Conservation (phyloP, 1,139 yeast species). For the Geotrichum carabidarum region DNA sequence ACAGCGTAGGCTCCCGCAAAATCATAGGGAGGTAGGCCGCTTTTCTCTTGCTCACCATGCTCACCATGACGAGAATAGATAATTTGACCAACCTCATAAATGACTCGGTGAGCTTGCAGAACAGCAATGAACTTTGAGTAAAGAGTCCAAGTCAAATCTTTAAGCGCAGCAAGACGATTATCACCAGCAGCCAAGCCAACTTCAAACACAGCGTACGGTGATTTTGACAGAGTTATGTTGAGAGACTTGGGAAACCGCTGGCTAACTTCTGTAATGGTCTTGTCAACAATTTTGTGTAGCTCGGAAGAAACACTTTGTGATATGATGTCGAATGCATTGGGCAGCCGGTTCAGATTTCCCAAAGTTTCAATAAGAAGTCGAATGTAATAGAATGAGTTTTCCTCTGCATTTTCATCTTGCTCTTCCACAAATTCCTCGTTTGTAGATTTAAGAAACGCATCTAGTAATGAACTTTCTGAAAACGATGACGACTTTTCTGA, state of each 20-base stretch:
- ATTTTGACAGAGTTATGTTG: slow-evolving; percentile 5
- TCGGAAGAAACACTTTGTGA: slow-evolving; percentile 47
- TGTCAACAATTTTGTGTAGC: slow-evolving; percentile 50
- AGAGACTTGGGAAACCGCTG: slow-evolving; percentile 44
- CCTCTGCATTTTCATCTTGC: slow-evolving; percentile 34
- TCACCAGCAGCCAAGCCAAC: slow-evolving; percentile 39
- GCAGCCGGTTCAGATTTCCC: slow-evolving; percentile 57
- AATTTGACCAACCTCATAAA: slow-evolving; percentile 50
- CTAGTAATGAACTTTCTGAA: slow-evolving; percentile 35
- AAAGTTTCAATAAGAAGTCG: slow-evolving; percentile 55
- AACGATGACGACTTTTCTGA: slow-evolving; percentile 28
- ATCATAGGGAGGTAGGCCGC: slow-evolving; percentile 38
- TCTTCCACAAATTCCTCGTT: slow-evolving; percentile 29
- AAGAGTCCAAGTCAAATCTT: slow-evolving; percentile 65
- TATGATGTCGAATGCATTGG: slow-evolving; percentile 55
- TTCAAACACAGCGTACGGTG: slow-evolving; percentile 23
- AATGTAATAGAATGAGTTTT: slow-evolving; percentile 54
- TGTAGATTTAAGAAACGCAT: slow-evolving; percentile 41
- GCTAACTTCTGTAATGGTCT: slow-evolving; percentile 61
- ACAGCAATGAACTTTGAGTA: slow-evolving; percentile 60
- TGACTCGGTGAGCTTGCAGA: slow-evolving; percentile 64
- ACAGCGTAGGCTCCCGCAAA: slow-evolving; percentile 55
- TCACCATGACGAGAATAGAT: slow-evolving; percentile 30
- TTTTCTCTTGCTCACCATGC: slow-evolving; percentile 21
- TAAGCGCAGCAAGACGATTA: slow-evolving; percentile 53